phyloP scores from a whole-genome alignment of 345 rosid species.

The Acer negundo region DNA sequence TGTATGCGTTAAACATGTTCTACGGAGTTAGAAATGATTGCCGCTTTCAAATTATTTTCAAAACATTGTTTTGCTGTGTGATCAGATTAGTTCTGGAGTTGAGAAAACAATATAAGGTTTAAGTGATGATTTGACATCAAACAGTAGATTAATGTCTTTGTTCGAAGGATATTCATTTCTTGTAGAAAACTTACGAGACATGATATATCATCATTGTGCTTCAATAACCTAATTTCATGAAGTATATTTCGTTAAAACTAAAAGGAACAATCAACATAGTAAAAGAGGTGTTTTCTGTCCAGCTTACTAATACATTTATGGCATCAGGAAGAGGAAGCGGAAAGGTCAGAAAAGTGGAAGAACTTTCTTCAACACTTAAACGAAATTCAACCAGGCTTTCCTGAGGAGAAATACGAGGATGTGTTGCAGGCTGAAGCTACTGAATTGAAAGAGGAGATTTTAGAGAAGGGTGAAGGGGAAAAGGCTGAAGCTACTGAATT shows the following conservation, averaged over 20 bases:
- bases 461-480: slow-evolving; percentile 36
- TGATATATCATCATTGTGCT: background rate
- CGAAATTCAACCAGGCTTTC: slow-evolving; percentile 27
- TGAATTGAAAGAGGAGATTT: slow-evolving; percentile 26
- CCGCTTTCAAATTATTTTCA: background rate
- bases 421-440: slow-evolving; percentile 22
- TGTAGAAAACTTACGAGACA: background rate
- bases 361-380: slow-evolving; percentile 60
- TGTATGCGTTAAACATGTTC: background rate
- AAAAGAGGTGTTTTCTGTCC: slow-evolving; percentile 13
- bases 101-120: background rate
- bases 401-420: slow-evolving; percentile 33
- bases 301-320: slow-evolving; percentile 26
- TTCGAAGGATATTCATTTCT: background rate
- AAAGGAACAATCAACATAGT: slow-evolving; percentile 6
- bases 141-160: background rate
- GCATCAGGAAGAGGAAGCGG: slow-evolving; percentile 87
- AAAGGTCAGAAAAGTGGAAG: slow-evolving; percentile 75
- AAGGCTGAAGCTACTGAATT: slow-evolving; percentile 29
- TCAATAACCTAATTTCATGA: background rate
- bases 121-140: background rate
- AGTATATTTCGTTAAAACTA: slow-evolving; percentile 10
- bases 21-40: background rate
- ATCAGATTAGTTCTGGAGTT: background rate
- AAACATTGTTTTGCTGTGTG: background rate